Evolutionary conservation across 164 flowering plant species (phyloP), one percentile per base, ranked within the genome.

Genomic region (Nymphaea colorata): DNA sequence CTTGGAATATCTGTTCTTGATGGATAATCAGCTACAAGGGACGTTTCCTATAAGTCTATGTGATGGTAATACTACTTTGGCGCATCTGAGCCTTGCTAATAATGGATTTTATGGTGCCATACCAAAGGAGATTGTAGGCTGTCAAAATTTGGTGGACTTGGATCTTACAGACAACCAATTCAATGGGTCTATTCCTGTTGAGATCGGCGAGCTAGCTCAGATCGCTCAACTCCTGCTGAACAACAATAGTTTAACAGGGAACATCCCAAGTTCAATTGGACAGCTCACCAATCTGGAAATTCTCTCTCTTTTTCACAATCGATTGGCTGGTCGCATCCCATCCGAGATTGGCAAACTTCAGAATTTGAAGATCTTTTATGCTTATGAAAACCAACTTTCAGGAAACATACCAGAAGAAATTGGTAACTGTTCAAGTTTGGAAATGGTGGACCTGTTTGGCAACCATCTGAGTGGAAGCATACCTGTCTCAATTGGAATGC

Each of bases 331-430:
- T 1, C 68, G 65, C 42, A 71, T 95, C 59, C 97, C 99, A 0
- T 61, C 47, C 41, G 96, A 87, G 70, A 83, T 95, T 64, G 96
- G 94, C 10, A 78, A 69, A 80, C 82, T 95, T 14, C 81, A 77
- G 62, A 75, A 78, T 5, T 87, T 95, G n/a, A 67, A 87, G 69
- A 79, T 81, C 51, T 66, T 95, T n/a, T 90, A 73, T 74, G 73
- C 90, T 16, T 95, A 91, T 70, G 94, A 92, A 45, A 95, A 92
- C 67, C 93, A 81, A 72, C 72, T 95, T 0, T 81, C 96, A 0
- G 98, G 99, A 7, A 85, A 86, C 67, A 90, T 95, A 15, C 99
- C 99, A 3, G 0, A 67, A 6, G 92, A 89, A 80, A 85, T 94
- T 61, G 92, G 96, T 2, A 94, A 88, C 76, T 95, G 97, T 76